These are phyloP conservation scores for Fagopyrum esculentum DNA, from an alignment of 148 eudicot species.

Conservation along the genomic window DNA sequence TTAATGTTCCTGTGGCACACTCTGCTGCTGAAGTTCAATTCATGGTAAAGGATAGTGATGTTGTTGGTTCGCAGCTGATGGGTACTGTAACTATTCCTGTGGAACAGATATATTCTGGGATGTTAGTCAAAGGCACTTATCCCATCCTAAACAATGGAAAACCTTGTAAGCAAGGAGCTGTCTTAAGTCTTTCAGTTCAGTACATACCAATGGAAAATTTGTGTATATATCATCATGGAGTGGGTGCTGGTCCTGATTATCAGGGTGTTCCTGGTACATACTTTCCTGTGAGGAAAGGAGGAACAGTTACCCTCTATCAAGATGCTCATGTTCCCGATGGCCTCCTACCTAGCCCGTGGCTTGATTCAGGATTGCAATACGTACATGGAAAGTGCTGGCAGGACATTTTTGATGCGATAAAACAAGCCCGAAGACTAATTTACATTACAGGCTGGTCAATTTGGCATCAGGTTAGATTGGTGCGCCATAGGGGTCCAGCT, in stretches of 20 bases:
- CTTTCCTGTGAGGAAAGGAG: slow-evolving; percentile 74
- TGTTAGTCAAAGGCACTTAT: slow-evolving; percentile 43
- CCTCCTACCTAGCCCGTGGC: slow-evolving; percentile 48
- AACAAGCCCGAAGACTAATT: slow-evolving; percentile 59
- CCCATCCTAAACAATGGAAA: slow-evolving; percentile 44
- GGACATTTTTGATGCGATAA: slow-evolving; percentile 64
- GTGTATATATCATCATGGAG: slow-evolving; percentile 46
- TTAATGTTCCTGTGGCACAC: slow-evolving; percentile 74
- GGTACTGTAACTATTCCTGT: slow-evolving; percentile 61
- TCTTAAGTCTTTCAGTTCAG: slow-evolving; percentile 49
- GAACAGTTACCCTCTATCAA: slow-evolving; percentile 77
- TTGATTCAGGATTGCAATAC: slow-evolving; percentile 41
- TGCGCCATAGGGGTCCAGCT: slow-evolving; percentile 39
- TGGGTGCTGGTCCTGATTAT: slow-evolving; percentile 45
- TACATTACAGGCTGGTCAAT: slow-evolving; percentile 96
- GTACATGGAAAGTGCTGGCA: slow-evolving; percentile 78
- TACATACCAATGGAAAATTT: slow-evolving; percentile 49
- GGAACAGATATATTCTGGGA: slow-evolving; percentile 36
- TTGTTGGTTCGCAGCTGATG: slow-evolving; percentile 58
- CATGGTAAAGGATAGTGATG: slow-evolving; percentile 61
- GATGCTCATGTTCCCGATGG: slow-evolving; percentile 79
- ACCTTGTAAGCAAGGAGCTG: slow-evolving; percentile 51
- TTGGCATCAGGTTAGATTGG: slow-evolving; percentile 53
- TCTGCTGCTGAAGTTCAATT: slow-evolving; percentile 58
- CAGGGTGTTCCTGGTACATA: slow-evolving; percentile 76